Evolutionary conservation across 2,329 filamentous ascomycete genomes (phyloP).

Genomic region (Ambrosiella xylebori): DNA sequence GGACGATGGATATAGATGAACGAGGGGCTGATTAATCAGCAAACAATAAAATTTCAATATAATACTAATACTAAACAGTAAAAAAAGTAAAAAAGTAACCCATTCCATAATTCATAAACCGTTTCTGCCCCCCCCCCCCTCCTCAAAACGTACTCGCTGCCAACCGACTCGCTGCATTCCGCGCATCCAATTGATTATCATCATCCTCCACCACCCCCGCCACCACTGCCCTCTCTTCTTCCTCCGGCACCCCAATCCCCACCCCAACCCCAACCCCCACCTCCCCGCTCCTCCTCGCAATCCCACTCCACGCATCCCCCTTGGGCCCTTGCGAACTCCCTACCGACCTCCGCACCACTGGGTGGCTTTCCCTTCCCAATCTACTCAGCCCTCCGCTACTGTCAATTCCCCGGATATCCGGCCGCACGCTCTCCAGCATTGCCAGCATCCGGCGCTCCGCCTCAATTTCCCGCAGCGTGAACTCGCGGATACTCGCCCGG

Average conservation of each 20-base stretch:
- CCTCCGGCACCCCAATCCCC: slow-evolving; percentile 20
- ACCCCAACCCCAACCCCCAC: slow-evolving; percentile 27
- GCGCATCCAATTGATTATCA: slow-evolving; percentile 84
- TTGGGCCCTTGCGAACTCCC: slow-evolving; percentile 86
- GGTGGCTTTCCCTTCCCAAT: slow-evolving; percentile 76
- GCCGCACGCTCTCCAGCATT: slow-evolving; percentile 80
- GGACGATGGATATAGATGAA: not conserved
- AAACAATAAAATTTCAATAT: not conserved
- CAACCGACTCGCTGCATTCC: slow-evolving; percentile 84
- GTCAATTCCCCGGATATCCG: slow-evolving; percentile 87
- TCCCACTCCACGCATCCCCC: slow-evolving; percentile 96
- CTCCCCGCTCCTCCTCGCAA: slow-evolving; percentile 39
- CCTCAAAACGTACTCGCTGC: slow-evolving; percentile 79
- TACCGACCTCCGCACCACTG: slow-evolving; percentile 55
- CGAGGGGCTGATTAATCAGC: not conserved
- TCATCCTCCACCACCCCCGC: slow-evolving; percentile 55
- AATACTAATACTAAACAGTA: not conserved
- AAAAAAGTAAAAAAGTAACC: not conserved
- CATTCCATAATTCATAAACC: not conserved
- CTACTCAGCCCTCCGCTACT: slow-evolving; percentile 75
- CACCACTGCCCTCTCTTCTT: slow-evolving; percentile 28
- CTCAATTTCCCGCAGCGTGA: slow-evolving; percentile 87
- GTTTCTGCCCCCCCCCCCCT: not conserved
- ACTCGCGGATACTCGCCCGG: slow-evolving; percentile 70
- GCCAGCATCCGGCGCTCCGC: slow-evolving; percentile 82